These are phyloP conservation scores for Phytophthora fragariaefolia DNA, from an alignment of 352 stramenopile genomes.

Conservation along the genomic window DNA sequence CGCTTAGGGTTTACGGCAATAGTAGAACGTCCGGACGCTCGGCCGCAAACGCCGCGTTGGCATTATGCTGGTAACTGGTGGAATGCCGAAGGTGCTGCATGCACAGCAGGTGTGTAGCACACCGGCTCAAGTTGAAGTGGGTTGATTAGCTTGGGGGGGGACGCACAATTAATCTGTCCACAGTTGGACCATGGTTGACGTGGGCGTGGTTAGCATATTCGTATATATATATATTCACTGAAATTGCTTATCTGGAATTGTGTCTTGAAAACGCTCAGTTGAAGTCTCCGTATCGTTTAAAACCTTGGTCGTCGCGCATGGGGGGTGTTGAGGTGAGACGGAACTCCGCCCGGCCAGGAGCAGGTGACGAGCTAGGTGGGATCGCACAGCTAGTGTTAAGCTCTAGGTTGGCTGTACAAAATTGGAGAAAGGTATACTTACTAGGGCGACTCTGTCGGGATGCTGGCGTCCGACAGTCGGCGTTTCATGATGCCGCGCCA, in stretches of 20 bases:
- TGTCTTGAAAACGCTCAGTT: no score
- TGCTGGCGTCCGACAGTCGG: constrained; percentile 76
- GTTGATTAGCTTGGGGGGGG: no score
- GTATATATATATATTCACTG: constrained; percentile 20
- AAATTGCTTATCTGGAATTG: constrained; percentile 20
- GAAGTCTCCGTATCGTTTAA: constrained; percentile 27
- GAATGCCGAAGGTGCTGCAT: no score
- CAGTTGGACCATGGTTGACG: neutral
- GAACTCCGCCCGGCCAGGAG: constrained; percentile 33
- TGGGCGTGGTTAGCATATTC: constrained; percentile 15
- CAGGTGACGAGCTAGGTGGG: constrained; percentile 29
- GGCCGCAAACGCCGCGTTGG: no score
- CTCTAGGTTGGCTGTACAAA: neutral
- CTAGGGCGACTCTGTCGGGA: constrained; percentile 71
- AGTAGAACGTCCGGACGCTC: no score
- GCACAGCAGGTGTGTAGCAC: no score
- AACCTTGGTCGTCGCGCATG: constrained; percentile 24
- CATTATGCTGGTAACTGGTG: no score
- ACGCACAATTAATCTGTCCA: constrained; percentile 1
- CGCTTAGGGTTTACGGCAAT: neutral
- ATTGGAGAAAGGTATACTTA: constrained; percentile 21
- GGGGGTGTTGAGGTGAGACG: constrained; percentile 26
- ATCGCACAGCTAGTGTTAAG: constrained; percentile 10
- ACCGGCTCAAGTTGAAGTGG: constrained; percentile 4
- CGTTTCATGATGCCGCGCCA: constrained; percentile 88